Evolutionary conservation across 2,329 filamentous ascomycete genomes (phyloP).

Genomic region (Monilinia fructicola): DNA sequence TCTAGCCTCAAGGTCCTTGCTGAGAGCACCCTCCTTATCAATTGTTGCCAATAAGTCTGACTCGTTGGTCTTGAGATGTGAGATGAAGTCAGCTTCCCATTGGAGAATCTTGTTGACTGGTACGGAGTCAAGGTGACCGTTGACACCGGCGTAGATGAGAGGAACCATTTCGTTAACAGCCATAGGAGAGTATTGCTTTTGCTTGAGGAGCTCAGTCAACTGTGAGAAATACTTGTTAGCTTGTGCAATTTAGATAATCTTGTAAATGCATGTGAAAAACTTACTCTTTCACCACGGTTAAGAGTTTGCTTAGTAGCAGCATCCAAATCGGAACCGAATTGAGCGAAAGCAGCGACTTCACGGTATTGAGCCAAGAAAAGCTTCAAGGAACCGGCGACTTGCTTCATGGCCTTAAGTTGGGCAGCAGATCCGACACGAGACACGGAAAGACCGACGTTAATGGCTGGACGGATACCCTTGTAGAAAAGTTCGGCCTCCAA

Average conservation of each 20-base stretch:
- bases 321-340: constrained; percentile 99
- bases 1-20: constrained; percentile 87
- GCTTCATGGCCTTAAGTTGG: constrained; percentile 99
- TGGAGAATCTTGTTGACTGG: constrained; percentile 87
- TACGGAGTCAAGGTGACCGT: constrained; percentile 85
- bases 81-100: constrained; percentile 94
- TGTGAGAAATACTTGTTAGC: constrained; percentile 41
- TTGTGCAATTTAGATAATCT: constrained; percentile 30
- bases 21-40: constrained; percentile 92
- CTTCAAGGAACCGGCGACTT: constrained; percentile 99
- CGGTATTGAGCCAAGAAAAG: constrained; percentile 99
- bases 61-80: constrained; percentile 91
- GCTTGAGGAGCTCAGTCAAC: constrained; percentile 97
- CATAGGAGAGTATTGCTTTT: constrained; percentile 99
- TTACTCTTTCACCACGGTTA: constrained; percentile 94
- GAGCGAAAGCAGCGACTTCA: constrained; percentile 98
- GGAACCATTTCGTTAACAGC: constrained; percentile 99
- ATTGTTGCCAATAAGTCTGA: constrained; percentile 78
- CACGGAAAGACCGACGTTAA: constrained; percentile 99
- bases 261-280: constrained; percentile 39
- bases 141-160: constrained; percentile 98
- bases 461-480: constrained; percentile 99
- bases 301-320: constrained; percentile 99
- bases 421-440: constrained; percentile 99
- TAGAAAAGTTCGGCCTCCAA: constrained; percentile 99